Conservation (phyloP, 2,329 filamentous ascomycete species). For the Triangularia verruculosa region DNA sequence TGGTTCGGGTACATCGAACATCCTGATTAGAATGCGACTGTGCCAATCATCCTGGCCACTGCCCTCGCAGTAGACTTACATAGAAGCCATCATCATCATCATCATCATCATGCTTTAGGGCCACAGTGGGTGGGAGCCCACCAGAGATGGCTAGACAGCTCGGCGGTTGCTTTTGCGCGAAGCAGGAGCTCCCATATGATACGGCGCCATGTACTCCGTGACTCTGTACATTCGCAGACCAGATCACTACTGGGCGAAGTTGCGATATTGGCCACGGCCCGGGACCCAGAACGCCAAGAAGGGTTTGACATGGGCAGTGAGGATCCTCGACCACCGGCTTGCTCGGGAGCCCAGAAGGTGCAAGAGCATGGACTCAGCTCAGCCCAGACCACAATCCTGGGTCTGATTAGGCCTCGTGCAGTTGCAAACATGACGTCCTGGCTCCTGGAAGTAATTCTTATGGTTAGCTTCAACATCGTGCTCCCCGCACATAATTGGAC, state of each 20-base stretch:
- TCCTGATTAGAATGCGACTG: constrained; percentile 3
- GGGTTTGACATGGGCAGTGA: constrained; percentile 1
- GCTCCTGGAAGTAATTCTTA: not conserved
- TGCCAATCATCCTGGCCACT: not conserved
- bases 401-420: constrained; percentile 16
- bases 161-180: not conserved
- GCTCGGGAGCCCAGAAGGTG: constrained; percentile 10
- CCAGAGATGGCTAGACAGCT: not conserved
- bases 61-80: not conserved
- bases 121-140: not conserved
- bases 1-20: not conserved
- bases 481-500: not conserved
- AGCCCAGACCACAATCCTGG: constrained; percentile 22
- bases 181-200: too few species aligned
- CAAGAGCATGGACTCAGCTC: constrained; percentile 11
- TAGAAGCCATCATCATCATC: not conserved
- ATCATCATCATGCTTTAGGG: not conserved
- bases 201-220: too few species aligned
- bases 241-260: not conserved
- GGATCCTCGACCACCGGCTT: constrained; percentile 5
- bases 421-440: constrained; percentile 9
- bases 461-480: not conserved
- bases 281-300: constrained; percentile 10
- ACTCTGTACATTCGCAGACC: not conserved
- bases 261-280: not conserved